Percentiles rank a stretch among this genome's conserved stretches.
phyloP scores from a whole-genome alignment of 148 eudicot species.

The Beta vulgaris region DNA sequence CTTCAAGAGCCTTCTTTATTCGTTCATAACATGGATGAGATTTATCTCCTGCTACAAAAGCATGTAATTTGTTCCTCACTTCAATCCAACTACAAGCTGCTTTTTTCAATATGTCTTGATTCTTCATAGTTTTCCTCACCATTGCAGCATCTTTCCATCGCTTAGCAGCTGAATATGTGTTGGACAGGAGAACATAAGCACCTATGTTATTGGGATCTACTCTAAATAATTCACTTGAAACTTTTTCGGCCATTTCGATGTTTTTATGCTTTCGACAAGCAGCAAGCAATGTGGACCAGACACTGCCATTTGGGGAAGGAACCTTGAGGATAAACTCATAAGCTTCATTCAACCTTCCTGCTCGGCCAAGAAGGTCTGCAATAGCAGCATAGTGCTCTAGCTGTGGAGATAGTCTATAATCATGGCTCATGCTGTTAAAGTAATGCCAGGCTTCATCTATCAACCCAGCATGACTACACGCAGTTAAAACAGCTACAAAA shows the following conservation, averaged over 20 bases:
- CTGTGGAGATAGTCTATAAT: conserved; percentile 48
- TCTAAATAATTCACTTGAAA: conserved; percentile 42
- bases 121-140: conserved; percentile 40
- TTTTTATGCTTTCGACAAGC: conserved; percentile 69
- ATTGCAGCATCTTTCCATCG: conserved; percentile 69
- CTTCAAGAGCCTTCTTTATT: conserved; percentile 43
- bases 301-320: conserved; percentile 38
- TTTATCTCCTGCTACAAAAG: conserved; percentile 72
- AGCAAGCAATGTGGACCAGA: conserved; percentile 65
- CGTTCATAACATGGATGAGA: conserved; percentile 52
- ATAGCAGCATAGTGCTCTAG: conserved; percentile 75
- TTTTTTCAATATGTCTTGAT: conserved; percentile 51
- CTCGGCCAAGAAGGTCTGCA: conserved; percentile 76
- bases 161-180: conserved; percentile 56
- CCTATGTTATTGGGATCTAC: conserved; percentile 48
- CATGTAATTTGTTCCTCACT: conserved; percentile 58
- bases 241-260: conserved; percentile 70
- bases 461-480: conserved; percentile 75
- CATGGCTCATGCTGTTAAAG: conserved; percentile 45
- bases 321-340: conserved; percentile 47
- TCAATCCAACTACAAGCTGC: conserved; percentile 84
- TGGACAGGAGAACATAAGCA: conserved; percentile 56
- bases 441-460: conserved; percentile 53
- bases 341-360: conserved; percentile 76
- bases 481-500: conserved; percentile 67